A percentile compares a stretch with the other conserved stretches of the same genome.
Evolutionary conservation across 1,139 yeast genomes (phyloP).

Genomic region (Barnettozyma hawaiiensis): DNA sequence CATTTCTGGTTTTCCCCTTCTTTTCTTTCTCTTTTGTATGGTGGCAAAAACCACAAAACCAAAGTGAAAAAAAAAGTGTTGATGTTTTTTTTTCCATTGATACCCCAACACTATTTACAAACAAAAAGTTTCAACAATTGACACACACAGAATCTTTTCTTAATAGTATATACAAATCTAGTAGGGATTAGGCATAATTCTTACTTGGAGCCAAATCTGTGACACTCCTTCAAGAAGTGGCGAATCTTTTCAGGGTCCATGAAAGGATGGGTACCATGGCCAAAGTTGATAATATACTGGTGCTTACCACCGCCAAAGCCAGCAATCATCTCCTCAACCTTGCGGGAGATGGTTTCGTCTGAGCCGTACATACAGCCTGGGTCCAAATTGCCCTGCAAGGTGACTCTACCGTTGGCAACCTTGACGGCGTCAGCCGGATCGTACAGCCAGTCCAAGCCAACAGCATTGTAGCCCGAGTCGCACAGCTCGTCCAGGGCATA

Average conservation of each 20-base stretch:
- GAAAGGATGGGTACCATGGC: slow-evolving; percentile 97
- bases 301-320: slow-evolving; percentile 93
- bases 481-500: slow-evolving; percentile 87
- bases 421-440: slow-evolving; percentile 82
- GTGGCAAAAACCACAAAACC: no score
- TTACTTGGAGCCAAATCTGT: slow-evolving; percentile 56
- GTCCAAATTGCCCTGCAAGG: slow-evolving; percentile 91
- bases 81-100: not conserved
- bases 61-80: not conserved
- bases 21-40: not conserved
- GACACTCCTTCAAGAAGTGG: slow-evolving; percentile 83
- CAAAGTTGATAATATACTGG: slow-evolving; percentile 86
- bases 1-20: not conserved
- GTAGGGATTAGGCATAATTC: not conserved
- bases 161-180: slow-evolving; percentile 5
- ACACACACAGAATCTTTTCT: no score
- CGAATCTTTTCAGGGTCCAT: slow-evolving; percentile 89
- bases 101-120: no score
- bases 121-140: not conserved
- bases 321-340: slow-evolving; percentile 80
- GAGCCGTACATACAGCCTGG: slow-evolving; percentile 94
- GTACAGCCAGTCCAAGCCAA: slow-evolving; percentile 89
- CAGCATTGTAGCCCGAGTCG: slow-evolving; percentile 77
- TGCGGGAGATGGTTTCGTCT: slow-evolving; percentile 67
- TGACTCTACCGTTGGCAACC: slow-evolving; percentile 71